Conservation (phyloP, 208 protist species). For the Acanthamoeba quina region DNA sequence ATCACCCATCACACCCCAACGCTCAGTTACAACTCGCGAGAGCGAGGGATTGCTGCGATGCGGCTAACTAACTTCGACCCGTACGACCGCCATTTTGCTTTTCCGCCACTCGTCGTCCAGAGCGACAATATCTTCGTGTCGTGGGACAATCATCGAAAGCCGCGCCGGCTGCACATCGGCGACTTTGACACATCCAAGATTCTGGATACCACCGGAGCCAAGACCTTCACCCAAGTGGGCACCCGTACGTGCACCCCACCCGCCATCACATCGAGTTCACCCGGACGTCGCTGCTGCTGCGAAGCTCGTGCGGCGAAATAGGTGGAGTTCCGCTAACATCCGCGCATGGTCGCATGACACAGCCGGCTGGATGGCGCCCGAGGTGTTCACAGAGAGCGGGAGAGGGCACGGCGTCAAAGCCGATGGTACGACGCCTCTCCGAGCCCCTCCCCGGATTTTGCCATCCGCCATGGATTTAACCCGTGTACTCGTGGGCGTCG, state of each 20-base stretch:
- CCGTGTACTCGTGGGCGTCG: background rate
- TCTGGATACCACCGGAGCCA: background rate
- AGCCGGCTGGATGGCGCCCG: conserved; percentile 54
- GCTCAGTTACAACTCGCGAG: too few species aligned
- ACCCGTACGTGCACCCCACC: background rate
- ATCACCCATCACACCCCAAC: background rate
- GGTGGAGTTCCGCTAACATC: background rate
- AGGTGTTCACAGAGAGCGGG: conserved; percentile 16
- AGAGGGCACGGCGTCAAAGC: conserved; percentile 39
- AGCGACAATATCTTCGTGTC: conserved; percentile 67
- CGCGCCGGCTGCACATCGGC: background rate
- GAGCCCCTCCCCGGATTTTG: background rate
- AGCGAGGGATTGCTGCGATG: too few species aligned
- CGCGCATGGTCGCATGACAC: background rate
- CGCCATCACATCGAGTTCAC: background rate
- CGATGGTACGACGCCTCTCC: background rate
- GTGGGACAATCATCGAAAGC: conserved; percentile 42
- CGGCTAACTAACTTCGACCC: too few species aligned
- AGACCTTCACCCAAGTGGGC: conserved; percentile 46
- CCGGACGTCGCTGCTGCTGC: too few species aligned
- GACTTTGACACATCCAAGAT: conserved; percentile 60
- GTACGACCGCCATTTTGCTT: background rate
- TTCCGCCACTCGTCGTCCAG: background rate
- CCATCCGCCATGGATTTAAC: background rate
- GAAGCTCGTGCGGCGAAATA: too few species aligned